These are phyloP conservation scores for Hypoxylon rickii DNA, from an alignment of 495 filamentous ascomycete species.

Conservation along the genomic window DNA sequence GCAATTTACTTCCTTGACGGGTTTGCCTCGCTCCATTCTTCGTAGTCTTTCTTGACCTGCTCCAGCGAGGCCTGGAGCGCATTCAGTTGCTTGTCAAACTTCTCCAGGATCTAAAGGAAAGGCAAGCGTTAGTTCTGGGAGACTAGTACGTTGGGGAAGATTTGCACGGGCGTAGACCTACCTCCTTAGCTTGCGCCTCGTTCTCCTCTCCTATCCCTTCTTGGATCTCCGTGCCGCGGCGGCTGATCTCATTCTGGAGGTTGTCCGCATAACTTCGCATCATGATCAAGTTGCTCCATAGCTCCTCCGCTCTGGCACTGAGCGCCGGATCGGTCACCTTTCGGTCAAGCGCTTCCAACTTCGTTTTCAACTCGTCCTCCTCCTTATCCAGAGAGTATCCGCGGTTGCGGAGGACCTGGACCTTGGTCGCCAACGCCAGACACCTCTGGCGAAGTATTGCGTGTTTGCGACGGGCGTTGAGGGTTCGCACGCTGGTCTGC, in stretches of 20 bases:
- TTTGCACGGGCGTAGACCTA: conserved; percentile 45
- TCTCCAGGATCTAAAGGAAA: conserved; percentile 74
- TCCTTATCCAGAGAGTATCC: conserved; percentile 91
- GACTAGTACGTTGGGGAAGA: conserved; percentile 8
- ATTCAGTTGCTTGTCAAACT: conserved; percentile 85
- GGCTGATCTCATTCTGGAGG: conserved; percentile 79
- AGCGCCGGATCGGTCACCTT: conserved; percentile 81
- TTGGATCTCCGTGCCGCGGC: conserved; percentile 56
- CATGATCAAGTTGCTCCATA: conserved; percentile 92
- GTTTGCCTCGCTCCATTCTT: conserved; percentile 66
- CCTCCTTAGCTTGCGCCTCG: conserved; percentile 71
- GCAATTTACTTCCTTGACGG: conserved; percentile 32
- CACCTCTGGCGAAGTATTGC: conserved; percentile 78
- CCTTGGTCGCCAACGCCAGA: conserved; percentile 83
- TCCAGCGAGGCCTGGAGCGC: conserved; percentile 83
- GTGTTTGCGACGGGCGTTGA: conserved; percentile 81
- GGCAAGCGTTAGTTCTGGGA: conserved; percentile 34
- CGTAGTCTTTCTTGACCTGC: conserved; percentile 76
- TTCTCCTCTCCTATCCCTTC: conserved; percentile 68
- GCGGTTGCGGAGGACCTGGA: conserved; percentile 86
- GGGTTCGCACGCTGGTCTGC: conserved; percentile 74
- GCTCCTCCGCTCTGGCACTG: conserved; percentile 83
- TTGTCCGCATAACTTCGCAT: conserved; percentile 78
- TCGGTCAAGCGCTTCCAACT: conserved; percentile 75
- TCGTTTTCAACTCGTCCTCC: conserved; percentile 89